A percentile compares a stretch with the other conserved stretches of the same genome.
Conservation (phyloP, 768 basidiomycete genomes). For the Lactarius hengduanensis region DNA sequence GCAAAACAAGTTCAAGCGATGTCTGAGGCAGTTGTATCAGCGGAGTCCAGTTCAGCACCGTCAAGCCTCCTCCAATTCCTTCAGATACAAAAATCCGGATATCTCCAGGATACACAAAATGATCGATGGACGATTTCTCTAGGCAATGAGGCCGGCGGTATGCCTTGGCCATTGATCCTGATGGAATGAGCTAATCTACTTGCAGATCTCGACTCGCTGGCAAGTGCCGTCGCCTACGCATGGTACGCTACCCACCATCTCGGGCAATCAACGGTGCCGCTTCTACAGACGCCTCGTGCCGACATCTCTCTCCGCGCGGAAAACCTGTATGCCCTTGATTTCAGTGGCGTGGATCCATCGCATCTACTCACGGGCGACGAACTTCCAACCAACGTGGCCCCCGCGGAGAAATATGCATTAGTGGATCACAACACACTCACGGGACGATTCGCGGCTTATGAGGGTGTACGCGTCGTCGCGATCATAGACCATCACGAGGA, state of each 20-base stretch:
- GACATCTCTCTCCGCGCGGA: slow-evolving; percentile 84
- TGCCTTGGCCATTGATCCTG: slow-evolving; percentile 22
- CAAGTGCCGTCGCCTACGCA: slow-evolving; percentile 81
- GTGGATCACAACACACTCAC: slow-evolving; percentile 88
- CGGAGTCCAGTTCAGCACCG: not conserved
- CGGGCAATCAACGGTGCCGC: slow-evolving; percentile 56
- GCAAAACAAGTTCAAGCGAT: not conserved
- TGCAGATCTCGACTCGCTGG: slow-evolving; percentile 86
- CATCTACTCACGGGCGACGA: slow-evolving; percentile 71
- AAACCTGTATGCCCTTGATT: slow-evolving; percentile 72
- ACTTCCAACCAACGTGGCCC: slow-evolving; percentile 40
- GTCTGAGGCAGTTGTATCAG: slow-evolving; percentile 5
- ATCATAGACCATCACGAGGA: slow-evolving; percentile 93
- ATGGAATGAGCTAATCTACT: slow-evolving; percentile 4
- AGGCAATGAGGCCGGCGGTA: slow-evolving; percentile 98
- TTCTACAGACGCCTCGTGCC: slow-evolving; percentile 63
- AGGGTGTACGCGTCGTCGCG: slow-evolving; percentile 50
- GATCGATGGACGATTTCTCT: slow-evolving; percentile 78
- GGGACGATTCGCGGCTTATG: slow-evolving; percentile 38
- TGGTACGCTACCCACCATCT: slow-evolving; percentile 58
- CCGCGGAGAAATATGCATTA: slow-evolving; percentile 61
- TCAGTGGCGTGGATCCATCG: slow-evolving; percentile 52
- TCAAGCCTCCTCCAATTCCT: slow-evolving; percentile 21
- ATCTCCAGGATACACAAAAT: slow-evolving; percentile 18
- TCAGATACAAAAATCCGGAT: slow-evolving; percentile 24